phyloP scores from a whole-genome alignment of 2,329 filamentous ascomycete genomes.

The Penicillium griseofulvum region DNA sequence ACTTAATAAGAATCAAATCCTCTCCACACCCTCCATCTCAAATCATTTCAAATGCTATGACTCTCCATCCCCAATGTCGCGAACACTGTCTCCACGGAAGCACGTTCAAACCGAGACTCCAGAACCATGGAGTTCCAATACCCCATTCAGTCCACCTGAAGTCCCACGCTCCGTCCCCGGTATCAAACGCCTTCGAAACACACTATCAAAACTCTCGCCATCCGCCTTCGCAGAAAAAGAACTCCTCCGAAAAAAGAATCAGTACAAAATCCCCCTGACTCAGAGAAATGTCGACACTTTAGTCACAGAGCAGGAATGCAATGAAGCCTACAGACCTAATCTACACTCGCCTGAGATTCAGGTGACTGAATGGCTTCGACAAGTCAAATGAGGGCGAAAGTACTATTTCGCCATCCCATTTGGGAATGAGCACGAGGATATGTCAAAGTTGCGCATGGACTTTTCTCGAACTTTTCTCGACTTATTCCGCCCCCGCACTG shows the following conservation, averaged over 20 bases:
- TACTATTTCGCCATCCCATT: not conserved
- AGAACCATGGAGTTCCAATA: constrained; percentile 31
- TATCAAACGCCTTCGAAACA: constrained; percentile 37
- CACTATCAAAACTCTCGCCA: constrained; percentile 34
- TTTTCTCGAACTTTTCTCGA: constrained; percentile 24
- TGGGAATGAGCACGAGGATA: not conserved
- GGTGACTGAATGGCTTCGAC: constrained; percentile 72
- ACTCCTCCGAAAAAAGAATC: constrained; percentile 36
- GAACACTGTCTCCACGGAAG: not conserved
- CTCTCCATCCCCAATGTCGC: not conserved
- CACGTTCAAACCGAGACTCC: constrained; percentile 13
- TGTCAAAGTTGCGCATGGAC: constrained; percentile 12
- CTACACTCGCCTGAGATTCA: constrained; percentile 60
- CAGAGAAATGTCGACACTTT: constrained; percentile 38
- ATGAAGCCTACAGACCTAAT: constrained; percentile 59
- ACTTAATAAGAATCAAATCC: constrained; percentile 5
- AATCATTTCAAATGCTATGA: not conserved
- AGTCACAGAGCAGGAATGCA: constrained; percentile 32
- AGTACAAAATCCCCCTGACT: constrained; percentile 36
- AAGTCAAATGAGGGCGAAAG: constrained; percentile 61
- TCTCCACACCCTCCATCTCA: not conserved
- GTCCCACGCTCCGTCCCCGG: constrained; percentile 27
- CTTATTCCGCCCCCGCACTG: constrained; percentile 5
- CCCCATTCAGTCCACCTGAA: constrained; percentile 33
- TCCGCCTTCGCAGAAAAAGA: constrained; percentile 36